Evolutionary conservation across 2,329 filamentous ascomycete genomes (phyloP).

Genomic region (Diaporthe citrichinensis): DNA sequence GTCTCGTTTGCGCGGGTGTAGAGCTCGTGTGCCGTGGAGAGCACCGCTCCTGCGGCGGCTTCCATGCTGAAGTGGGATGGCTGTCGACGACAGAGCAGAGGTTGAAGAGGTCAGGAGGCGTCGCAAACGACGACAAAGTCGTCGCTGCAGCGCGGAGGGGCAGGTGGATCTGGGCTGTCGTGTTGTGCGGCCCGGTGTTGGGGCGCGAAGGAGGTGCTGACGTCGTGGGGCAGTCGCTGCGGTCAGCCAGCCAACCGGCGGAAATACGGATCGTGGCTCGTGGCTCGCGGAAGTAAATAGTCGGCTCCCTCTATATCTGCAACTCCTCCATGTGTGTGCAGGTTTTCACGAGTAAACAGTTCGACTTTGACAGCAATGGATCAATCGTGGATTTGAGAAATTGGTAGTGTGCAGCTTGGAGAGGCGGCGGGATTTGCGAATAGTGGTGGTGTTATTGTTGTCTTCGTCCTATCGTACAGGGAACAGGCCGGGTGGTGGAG

Average conservation of each 20-base stretch:
- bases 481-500: conserved; percentile 9
- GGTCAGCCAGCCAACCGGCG: conserved; percentile 30
- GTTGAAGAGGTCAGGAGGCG: not conserved
- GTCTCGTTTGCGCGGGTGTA: conserved; percentile 60
- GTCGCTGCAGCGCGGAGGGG: conserved; percentile 33
- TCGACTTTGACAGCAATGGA: not conserved
- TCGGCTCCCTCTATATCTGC: not conserved
- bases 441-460: conserved; percentile 8
- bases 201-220: conserved; percentile 12
- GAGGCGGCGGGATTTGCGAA: conserved; percentile 19
- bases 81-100: not conserved
- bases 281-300: conserved; percentile 22
- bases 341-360: not conserved
- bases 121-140: conserved; percentile 37
- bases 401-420: not conserved
- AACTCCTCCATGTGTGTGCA: not conserved
- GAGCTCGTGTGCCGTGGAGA: conserved; percentile 54
- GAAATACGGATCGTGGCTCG: not conserved
- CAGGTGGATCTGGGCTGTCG: conserved; percentile 21
- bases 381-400: not conserved
- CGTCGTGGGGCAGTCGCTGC: conserved; percentile 26
- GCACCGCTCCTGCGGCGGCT: conserved; percentile 80
- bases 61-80: conserved; percentile 67
- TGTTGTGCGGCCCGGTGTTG: conserved; percentile 4
- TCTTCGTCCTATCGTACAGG: conserved; percentile 16